Conservation (phyloP, 345 rosid species). For the Salix koriyanagi region DNA sequence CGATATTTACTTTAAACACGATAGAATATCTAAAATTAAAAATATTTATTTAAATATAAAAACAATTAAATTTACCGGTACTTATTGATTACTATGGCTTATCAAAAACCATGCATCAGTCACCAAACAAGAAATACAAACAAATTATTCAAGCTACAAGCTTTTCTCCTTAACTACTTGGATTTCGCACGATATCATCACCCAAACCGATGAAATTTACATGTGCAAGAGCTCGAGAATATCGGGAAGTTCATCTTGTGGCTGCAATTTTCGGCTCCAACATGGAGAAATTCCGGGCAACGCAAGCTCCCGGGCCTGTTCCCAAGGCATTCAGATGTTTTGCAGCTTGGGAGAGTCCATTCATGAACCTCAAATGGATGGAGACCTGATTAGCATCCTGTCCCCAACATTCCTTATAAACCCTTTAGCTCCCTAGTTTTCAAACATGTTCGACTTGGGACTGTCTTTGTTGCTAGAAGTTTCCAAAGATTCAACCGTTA, state of each 20-base stretch:
- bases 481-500: conserved; percentile 27
- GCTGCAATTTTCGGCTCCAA: conserved; percentile 75
- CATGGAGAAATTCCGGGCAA: conserved; percentile 78
- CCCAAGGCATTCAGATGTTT: conserved; percentile 73
- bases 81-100: too few species aligned
- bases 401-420: conserved; percentile 67
- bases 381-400: conserved; percentile 58
- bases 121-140: too few species aligned
- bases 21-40: too few species aligned
- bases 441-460: conserved; percentile 26
- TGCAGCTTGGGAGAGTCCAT: conserved; percentile 67
- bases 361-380: conserved; percentile 45
- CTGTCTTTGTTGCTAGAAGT: background rate
- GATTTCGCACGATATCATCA: too few species aligned
- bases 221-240: conserved; percentile 11
- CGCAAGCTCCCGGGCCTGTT: conserved; percentile 64
- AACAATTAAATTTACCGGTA: too few species aligned
- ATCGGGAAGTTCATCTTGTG: conserved; percentile 76
- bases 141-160: too few species aligned
- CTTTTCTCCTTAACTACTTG: too few species aligned
- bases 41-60: too few species aligned
- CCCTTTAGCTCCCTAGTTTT: conserved; percentile 80
- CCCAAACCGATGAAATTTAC: too few species aligned
- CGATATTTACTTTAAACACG: too few species aligned
- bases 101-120: too few species aligned